Percentiles rank a stretch among this genome's conserved stretches.
These are phyloP conservation scores for Neocucurbitaria cava DNA, from an alignment of 2,329 filamentous ascomycete species.

Conservation along the genomic window DNA sequence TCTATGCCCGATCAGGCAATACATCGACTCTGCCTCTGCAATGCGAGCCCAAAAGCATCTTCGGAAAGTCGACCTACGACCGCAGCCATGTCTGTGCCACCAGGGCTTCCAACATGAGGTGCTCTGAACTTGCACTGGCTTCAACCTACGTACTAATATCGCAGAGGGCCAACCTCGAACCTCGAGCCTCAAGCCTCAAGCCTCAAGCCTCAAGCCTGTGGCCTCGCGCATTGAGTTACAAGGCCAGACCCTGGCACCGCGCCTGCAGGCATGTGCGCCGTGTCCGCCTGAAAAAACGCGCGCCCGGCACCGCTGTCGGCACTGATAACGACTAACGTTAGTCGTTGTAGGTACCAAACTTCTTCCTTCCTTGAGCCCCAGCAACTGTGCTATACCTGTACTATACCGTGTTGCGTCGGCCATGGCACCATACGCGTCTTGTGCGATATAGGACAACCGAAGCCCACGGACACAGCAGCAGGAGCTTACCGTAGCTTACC, in stretches of 20 bases:
- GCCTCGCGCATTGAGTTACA: conserved; percentile 19
- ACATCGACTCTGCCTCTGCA: conserved; percentile 9
- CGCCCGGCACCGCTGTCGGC: conserved; percentile 23
- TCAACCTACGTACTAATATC: conserved; percentile 2
- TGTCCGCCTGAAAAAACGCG: conserved; percentile 21
- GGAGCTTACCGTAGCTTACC: conserved; percentile 1
- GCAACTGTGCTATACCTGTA: no score
- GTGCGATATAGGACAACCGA: neutral
- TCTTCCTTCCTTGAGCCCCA: conserved; percentile 5
- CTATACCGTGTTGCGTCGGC: neutral
- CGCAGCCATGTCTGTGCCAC: neutral
- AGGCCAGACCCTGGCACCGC: conserved; percentile 22
- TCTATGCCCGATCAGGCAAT: conserved; percentile 19
- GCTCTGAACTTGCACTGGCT: no score
- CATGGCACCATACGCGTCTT: conserved; percentile 5
- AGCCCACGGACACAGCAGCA: conserved; percentile 1
- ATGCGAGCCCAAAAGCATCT: neutral
- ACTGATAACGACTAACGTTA: conserved; percentile 24
- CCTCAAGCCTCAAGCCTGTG: conserved; percentile 13
- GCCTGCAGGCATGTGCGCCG: conserved; percentile 20
- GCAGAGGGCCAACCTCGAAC: conserved; percentile 10
- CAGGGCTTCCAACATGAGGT: neutral
- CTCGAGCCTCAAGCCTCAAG: conserved; percentile 16
- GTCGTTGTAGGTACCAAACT: conserved; percentile 5
- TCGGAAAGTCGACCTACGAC: neutral